Conservation (phyloP, 1,284 basidiomycete species). For the Megacollybia platyphylla region DNA sequence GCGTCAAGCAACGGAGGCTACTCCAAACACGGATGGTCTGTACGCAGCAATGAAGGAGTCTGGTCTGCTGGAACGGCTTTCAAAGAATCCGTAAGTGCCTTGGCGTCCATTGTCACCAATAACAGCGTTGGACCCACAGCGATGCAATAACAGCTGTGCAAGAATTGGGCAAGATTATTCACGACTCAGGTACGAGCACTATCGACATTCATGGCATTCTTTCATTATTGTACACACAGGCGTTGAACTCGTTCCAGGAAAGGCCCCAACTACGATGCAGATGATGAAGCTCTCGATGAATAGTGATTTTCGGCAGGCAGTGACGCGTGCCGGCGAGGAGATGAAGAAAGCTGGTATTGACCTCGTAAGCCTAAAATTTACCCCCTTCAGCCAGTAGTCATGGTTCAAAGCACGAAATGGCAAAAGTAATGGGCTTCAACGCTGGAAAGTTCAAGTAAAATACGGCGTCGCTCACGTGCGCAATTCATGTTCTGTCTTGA, state of each 20-base stretch:
- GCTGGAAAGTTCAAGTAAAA: neutral
- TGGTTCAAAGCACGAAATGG: slow-evolving; percentile 16
- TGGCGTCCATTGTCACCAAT: slow-evolving; percentile 15
- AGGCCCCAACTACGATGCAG: slow-evolving; percentile 34
- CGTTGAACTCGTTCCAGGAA: slow-evolving; percentile 27
- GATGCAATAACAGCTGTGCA: slow-evolving; percentile 33
- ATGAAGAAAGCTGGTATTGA: slow-evolving; percentile 49
- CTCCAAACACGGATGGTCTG: slow-evolving; percentile 15
- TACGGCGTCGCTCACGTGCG: neutral
- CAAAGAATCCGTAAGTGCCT: neutral
- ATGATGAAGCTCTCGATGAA: slow-evolving; percentile 40
- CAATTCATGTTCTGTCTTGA: neutral
- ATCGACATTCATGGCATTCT: neutral
- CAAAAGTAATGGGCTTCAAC: slow-evolving; percentile 18
- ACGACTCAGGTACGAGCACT: slow-evolving; percentile 33
- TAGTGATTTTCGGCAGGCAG: slow-evolving; percentile 35
- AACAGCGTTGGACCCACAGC: slow-evolving; percentile 33
- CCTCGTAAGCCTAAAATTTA: slow-evolving; percentile 24
- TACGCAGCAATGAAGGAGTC: slow-evolving; percentile 20
- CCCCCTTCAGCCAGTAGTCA: neutral
- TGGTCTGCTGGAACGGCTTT: neutral
- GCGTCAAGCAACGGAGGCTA: slow-evolving; percentile 21
- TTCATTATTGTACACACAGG: slow-evolving; percentile 18
- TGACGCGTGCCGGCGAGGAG: slow-evolving; percentile 33
- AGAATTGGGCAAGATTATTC: slow-evolving; percentile 29